These are phyloP conservation scores for Talaromyces sp. DNA, from an alignment of 2,329 filamentous ascomycete genomes.

Conservation along the genomic window DNA sequence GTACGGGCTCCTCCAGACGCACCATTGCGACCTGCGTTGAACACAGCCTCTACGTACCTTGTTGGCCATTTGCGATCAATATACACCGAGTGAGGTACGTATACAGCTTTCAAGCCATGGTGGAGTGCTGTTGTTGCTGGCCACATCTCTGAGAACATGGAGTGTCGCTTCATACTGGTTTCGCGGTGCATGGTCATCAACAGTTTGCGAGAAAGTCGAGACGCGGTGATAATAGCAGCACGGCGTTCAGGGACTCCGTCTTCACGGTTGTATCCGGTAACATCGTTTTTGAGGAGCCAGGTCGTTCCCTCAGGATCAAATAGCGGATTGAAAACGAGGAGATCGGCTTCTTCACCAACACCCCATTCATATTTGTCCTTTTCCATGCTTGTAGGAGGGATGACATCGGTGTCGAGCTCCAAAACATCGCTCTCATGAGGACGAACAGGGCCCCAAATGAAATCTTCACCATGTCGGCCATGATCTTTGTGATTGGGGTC, in stretches of 20 bases:
- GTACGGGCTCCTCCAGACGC: constrained; percentile 69
- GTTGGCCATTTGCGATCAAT: constrained; percentile 83
- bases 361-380: constrained; percentile 84
- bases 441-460: constrained; percentile 80
- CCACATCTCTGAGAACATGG: constrained; percentile 97
- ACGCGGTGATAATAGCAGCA: constrained; percentile 83
- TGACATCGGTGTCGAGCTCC: constrained; percentile 67
- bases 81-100: constrained; percentile 82
- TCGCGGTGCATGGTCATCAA: constrained; percentile 87
- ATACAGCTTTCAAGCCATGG: constrained; percentile 90
- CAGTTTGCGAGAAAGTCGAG: constrained; percentile 75
- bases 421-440: constrained; percentile 68
- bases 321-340: constrained; percentile 87
- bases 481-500: constrained; percentile 26
- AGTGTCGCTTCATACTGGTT: constrained; percentile 78
- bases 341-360: constrained; percentile 82
- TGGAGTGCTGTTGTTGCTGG: constrained; percentile 81
- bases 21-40: constrained; percentile 76
- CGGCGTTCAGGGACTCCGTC: constrained; percentile 65
- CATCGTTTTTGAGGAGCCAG: constrained; percentile 78
- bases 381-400: constrained; percentile 68
- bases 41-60: constrained; percentile 70
- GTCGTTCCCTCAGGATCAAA: constrained; percentile 85
- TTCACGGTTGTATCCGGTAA: constrained; percentile 75
- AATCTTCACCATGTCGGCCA: constrained; percentile 51